Evolutionary conservation across 2,329 filamentous ascomycete genomes (phyloP).

Genomic region (Fusarium pilosicola): DNA sequence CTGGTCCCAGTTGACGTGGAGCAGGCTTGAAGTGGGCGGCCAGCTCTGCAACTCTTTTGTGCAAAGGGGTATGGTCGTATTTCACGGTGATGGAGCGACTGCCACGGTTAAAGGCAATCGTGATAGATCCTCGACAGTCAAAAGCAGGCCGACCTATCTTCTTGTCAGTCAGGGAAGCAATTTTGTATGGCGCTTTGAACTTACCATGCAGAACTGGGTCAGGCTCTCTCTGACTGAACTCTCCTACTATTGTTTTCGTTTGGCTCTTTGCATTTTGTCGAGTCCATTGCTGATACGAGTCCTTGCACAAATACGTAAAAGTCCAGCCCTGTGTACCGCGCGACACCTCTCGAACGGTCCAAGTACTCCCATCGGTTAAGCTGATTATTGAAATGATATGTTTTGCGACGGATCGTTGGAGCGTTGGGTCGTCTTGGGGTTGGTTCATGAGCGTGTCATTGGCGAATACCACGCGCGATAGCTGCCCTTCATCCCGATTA

Average conservation of each 20-base stretch:
- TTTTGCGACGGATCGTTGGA: constrained; percentile 61
- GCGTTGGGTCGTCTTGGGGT: constrained; percentile 57
- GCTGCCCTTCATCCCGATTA: constrained; percentile 28
- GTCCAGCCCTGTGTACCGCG: constrained; percentile 61
- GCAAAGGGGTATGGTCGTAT: constrained; percentile 67
- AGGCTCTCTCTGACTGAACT: constrained; percentile 59
- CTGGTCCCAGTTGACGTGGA: constrained; percentile 48
- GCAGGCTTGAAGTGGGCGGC: constrained; percentile 59
- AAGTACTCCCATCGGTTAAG: constrained; percentile 59
- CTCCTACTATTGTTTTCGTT: constrained; percentile 55
- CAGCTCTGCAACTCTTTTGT: constrained; percentile 64
- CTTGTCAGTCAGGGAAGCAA: neutral
- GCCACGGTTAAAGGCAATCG: constrained; percentile 60
- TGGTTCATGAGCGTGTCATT: constrained; percentile 61
- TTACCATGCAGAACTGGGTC: constrained; percentile 59
- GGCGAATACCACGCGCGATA: constrained; percentile 54
- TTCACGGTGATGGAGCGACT: constrained; percentile 61
- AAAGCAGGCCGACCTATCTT: constrained; percentile 64
- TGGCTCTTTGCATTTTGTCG: constrained; percentile 56
- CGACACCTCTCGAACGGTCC: constrained; percentile 58
- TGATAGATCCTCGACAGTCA: constrained; percentile 64
- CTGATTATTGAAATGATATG: constrained; percentile 58
- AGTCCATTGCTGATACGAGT: constrained; percentile 63
- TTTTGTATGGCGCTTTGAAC: constrained; percentile 19
- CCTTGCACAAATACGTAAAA: constrained; percentile 64